These are phyloP conservation scores for Salix purpurea DNA, from an alignment of 345 rosid genomes.

Conservation along the genomic window DNA sequence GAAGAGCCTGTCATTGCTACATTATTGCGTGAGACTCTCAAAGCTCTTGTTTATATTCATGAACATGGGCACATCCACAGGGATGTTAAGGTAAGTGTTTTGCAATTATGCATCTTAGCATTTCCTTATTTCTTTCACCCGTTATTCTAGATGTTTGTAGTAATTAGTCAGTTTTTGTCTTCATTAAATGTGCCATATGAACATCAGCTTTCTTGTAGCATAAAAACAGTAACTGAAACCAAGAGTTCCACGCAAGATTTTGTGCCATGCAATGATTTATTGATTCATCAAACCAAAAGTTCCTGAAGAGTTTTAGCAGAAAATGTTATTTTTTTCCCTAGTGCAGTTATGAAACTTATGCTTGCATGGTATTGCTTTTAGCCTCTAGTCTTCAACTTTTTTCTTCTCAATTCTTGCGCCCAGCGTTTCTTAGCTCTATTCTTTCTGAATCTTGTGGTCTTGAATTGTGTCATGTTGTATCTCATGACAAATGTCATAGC, in stretches of 20 bases:
- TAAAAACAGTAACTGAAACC: no score
- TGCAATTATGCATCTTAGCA: not conserved
- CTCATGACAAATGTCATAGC: not conserved
- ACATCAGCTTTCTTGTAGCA: not conserved
- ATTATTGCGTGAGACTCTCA: constrained; percentile 79
- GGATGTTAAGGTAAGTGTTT: constrained; percentile 78
- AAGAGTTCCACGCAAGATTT: no score
- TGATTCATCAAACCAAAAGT: no score
- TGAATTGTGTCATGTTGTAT: not conserved
- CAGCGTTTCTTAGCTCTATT: not conserved
- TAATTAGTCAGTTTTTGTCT: not conserved
- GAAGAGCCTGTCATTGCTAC: constrained; percentile 94
- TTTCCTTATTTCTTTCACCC: not conserved
- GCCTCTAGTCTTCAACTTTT: not conserved
- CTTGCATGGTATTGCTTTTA: not conserved
- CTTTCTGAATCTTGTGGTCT: not conserved
- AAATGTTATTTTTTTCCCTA: not conserved
- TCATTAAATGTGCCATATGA: not conserved
- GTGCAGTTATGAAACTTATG: not conserved
- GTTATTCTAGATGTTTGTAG: not conserved
- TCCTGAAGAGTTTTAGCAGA: not conserved
- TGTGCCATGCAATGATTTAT: not conserved
- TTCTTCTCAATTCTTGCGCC: not conserved
- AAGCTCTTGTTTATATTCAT: constrained; percentile 95
- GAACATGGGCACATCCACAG: constrained; percentile 92